A percentile compares a stretch with the other conserved stretches of the same genome.
These are phyloP conservation scores for Cladosporium oxysporum DNA, from an alignment of 2,329 filamentous ascomycete genomes.

Conservation along the genomic window DNA sequence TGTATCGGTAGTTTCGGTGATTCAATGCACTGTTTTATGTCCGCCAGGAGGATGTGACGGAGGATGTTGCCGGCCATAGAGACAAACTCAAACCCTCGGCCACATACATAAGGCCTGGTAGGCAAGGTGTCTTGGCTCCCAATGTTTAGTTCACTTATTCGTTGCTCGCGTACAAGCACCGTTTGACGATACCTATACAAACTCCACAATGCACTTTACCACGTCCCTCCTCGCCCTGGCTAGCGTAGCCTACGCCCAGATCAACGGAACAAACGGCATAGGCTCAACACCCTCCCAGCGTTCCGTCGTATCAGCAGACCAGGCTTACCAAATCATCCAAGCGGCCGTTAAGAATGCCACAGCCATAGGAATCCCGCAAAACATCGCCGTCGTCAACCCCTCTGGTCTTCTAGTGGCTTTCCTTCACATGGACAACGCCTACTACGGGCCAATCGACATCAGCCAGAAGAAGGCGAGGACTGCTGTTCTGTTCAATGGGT, in stretches of 20 bases:
- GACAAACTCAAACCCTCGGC: neutral
- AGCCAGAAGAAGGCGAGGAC: conserved; percentile 35
- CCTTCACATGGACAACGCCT: conserved; percentile 36
- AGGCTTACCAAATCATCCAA: conserved; percentile 29
- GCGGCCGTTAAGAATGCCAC: conserved; percentile 25
- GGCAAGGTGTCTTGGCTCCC: neutral
- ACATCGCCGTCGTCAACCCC: conserved; percentile 34
- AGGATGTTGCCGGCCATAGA: neutral
- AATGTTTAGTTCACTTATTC: neutral
- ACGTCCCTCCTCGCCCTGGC: neutral
- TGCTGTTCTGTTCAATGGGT: conserved; percentile 32
- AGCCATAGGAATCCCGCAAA: conserved; percentile 28
- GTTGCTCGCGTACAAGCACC: neutral
- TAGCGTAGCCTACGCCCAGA: conserved; percentile 1
- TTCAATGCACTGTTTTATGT: neutral
- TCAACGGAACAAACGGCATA: conserved; percentile 26
- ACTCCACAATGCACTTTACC: neutral
- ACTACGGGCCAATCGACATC: conserved; percentile 32
- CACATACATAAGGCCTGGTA: neutral
- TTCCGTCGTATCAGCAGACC: conserved; percentile 26
- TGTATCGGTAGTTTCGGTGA: neutral
- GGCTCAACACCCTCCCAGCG: conserved; percentile 27
- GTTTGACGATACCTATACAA: neutral
- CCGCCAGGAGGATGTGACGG: neutral
- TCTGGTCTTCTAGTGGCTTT: conserved; percentile 33